Evolutionary conservation across 1,139 yeast species (phyloP).

Genomic region (Ashbya aceris): DNA sequence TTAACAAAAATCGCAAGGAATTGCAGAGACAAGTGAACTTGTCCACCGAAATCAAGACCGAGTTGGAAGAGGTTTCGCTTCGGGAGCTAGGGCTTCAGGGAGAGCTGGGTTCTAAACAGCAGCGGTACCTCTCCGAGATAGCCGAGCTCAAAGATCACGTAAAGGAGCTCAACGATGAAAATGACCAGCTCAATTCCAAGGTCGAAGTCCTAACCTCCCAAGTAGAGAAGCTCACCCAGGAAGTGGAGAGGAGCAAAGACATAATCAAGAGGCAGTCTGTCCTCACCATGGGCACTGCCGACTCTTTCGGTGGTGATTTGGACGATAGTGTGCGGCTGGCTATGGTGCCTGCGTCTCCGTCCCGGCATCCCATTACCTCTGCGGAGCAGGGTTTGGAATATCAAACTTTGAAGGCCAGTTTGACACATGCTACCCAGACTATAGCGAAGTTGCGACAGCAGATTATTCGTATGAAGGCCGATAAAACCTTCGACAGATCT

Average conservation of each 20-base stretch:
- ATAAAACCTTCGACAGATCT: constrained; percentile 11
- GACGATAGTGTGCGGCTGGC: background rate
- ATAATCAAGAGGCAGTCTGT: background rate
- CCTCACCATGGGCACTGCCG: background rate
- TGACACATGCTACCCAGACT: constrained; percentile 56
- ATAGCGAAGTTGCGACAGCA: constrained; percentile 47
- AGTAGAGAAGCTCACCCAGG: constrained; percentile 4
- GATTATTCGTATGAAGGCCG: constrained; percentile 36
- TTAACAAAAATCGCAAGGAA: constrained; percentile 33
- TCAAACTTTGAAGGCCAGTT: constrained; percentile 58
- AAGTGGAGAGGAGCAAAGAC: constrained; percentile 2
- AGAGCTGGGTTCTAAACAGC: constrained; percentile 33
- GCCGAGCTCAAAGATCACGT: constrained; percentile 42
- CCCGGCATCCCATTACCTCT: background rate
- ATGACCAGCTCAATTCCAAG: constrained; percentile 28
- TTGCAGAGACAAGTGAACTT: constrained; percentile 21
- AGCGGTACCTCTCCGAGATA: constrained; percentile 35
- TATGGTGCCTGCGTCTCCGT: background rate
- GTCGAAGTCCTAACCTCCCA: constrained; percentile 7
- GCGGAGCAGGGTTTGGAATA: constrained; percentile 40
- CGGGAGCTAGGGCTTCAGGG: constrained; percentile 35
- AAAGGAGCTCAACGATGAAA: constrained; percentile 54
- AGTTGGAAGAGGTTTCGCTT: constrained; percentile 41
- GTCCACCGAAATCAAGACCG: constrained; percentile 33
- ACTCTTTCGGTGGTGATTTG: background rate